phyloP scores from a whole-genome alignment of 2,329 filamentous ascomycete genomes.

The Lithohypha guttulata region DNA sequence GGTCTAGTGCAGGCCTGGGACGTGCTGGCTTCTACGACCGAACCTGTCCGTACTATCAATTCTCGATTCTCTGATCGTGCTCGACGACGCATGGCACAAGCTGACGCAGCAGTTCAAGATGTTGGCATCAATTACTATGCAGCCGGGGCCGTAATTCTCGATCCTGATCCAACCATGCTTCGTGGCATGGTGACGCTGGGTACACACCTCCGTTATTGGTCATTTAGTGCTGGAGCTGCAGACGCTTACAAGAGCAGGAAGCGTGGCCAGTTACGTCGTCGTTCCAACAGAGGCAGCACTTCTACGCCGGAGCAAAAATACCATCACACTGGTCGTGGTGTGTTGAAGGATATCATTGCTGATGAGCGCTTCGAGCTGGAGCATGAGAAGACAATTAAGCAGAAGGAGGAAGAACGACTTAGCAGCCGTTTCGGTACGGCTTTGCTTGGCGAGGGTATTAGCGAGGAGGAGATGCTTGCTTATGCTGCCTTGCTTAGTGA shows the following conservation, averaged over 20 bases:
- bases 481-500: constrained; percentile 54
- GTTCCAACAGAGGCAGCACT: constrained; percentile 56
- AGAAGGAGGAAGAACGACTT: constrained; percentile 59
- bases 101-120: constrained; percentile 54
- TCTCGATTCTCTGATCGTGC: constrained; percentile 73
- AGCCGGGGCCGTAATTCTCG: constrained; percentile 72
- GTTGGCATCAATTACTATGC: constrained; percentile 68
- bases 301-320: constrained; percentile 44
- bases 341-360: constrained; percentile 70
- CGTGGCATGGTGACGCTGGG: constrained; percentile 82
- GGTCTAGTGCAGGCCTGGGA: constrained; percentile 96
- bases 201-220: constrained; percentile 82
- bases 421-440: constrained; percentile 76
- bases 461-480: constrained; percentile 52
- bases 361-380: constrained; percentile 76
- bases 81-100: constrained; percentile 61
- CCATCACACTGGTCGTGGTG: constrained; percentile 53
- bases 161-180: constrained; percentile 75
- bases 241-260: constrained; percentile 67
- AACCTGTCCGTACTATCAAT: constrained; percentile 76
- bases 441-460: constrained; percentile 47
- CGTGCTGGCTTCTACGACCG: constrained; percentile 67
- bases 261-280: constrained; percentile 53
- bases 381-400: constrained; percentile 55
- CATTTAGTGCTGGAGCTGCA: constrained; percentile 70